Evolutionary conservation across 306 rosid species (phyloP).

Genomic region (Ormosia semicastrata): DNA sequence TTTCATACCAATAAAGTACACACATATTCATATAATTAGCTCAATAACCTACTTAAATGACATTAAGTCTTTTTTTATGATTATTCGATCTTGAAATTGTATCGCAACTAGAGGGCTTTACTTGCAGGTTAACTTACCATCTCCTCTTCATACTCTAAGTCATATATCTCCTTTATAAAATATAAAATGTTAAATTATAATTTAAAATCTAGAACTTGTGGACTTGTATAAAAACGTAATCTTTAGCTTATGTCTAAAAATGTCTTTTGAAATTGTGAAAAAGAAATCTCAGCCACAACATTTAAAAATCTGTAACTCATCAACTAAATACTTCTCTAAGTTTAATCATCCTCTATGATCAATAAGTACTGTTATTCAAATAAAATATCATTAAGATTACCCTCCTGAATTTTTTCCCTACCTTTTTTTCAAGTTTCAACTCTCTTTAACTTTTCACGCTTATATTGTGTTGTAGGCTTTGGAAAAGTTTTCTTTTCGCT

Average conservation of each 20-base stretch:
- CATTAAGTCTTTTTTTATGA: not conserved
- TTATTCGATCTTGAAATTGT: not conserved
- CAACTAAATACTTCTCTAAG: no score
- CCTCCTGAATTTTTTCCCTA: not conserved
- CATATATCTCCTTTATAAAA: no score
- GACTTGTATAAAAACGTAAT: not conserved
- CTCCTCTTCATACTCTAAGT: no score
- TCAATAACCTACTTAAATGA: not conserved
- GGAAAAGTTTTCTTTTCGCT: constrained; percentile 4
- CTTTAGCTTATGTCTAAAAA: no score
- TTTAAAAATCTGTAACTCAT: no score
- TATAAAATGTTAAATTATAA: not conserved
- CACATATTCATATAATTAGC: not conserved
- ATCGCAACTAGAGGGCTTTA: no score
- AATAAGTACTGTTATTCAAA: not conserved
- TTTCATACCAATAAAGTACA: no score
- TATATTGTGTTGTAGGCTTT: not conserved
- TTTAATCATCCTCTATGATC: not conserved
- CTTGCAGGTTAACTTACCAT: no score
- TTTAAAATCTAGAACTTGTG: not conserved
- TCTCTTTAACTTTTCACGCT: not conserved
- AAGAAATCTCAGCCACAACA: no score
- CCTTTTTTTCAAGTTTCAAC: no score
- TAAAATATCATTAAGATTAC: not conserved
- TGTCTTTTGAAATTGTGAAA: no score